Evolutionary conservation across 73 alveolate species (phyloP).

Genomic region (Tetrahymena malaccensis): DNA sequence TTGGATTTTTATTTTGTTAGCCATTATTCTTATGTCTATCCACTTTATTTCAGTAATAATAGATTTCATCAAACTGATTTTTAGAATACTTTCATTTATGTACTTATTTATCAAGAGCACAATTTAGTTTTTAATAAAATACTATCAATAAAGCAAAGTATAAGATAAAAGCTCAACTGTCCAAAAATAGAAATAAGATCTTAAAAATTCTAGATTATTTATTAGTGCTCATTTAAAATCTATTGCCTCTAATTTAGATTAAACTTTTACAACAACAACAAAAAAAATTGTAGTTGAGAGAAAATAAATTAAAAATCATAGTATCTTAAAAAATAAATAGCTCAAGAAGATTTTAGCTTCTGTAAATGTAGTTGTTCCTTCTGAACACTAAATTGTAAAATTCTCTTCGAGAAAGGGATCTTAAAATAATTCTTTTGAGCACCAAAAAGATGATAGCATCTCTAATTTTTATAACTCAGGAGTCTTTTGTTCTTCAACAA

Average conservation of each 20-base stretch:
- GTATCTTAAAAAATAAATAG: not conserved
- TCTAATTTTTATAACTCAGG: not conserved
- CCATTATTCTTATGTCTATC: not conserved
- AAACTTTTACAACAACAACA: not conserved
- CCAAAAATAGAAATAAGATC: no score
- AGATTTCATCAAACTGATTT: not conserved
- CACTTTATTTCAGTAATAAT: not conserved
- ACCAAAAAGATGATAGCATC: not conserved
- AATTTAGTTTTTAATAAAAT: not conserved
- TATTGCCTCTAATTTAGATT: not conserved
- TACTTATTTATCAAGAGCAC: not conserved
- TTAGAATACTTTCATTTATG: not conserved
- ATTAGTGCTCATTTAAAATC: not conserved
- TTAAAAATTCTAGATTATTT: no score
- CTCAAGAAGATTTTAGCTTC: not conserved
- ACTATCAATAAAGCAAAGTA: no score
- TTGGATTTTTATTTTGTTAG: not conserved
- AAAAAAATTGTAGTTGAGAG: not conserved
- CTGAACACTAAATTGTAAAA: not conserved
- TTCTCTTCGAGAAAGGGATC: not conserved
- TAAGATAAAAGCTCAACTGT: no score
- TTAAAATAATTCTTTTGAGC: not conserved
- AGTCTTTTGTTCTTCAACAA: not conserved
- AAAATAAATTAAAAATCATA: not conserved
- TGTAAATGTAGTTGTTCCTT: not conserved